Conservation (phyloP, 176 grass and related monocot genomes). For the Aegilops umbellulata region DNA sequence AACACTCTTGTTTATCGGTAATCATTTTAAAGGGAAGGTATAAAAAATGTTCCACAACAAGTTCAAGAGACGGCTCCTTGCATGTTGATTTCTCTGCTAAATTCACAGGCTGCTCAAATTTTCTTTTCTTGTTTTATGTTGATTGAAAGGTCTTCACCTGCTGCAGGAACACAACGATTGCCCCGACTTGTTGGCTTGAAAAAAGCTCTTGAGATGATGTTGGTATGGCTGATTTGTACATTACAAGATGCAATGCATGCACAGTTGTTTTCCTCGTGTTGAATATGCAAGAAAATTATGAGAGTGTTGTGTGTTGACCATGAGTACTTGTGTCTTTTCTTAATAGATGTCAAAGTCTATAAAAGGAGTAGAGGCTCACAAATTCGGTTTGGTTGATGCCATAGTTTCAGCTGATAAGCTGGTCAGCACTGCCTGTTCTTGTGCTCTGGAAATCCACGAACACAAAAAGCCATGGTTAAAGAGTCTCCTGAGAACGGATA, state of each 20-base stretch:
- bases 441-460: slow-evolving; percentile 71
- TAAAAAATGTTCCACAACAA: neutral
- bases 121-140: slow-evolving; percentile 10
- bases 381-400: slow-evolving; percentile 65
- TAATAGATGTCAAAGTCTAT: slow-evolving; percentile 76
- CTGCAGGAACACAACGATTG: slow-evolving; percentile 81
- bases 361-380: slow-evolving; percentile 67
- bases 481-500: slow-evolving; percentile 75
- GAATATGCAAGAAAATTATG: slow-evolving; percentile 13
- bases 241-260: neutral
- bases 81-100: neutral
- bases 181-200: slow-evolving; percentile 83
- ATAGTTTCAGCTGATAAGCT: slow-evolving; percentile 59
- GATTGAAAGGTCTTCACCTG: slow-evolving; percentile 7
- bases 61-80: neutral
- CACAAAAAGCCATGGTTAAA: slow-evolving; percentile 71
- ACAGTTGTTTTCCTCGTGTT: neutral
- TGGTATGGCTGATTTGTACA: slow-evolving; percentile 50
- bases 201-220: slow-evolving; percentile 86
- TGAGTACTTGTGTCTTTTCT: slow-evolving; percentile 15
- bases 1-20: neutral
- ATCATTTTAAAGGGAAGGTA: neutral
- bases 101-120: neutral
- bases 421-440: slow-evolving; percentile 52
- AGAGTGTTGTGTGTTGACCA: slow-evolving; percentile 3